Evolutionary conservation across 495 filamentous ascomycete species (phyloP).

Genomic region (Bombardia bombarda): DNA sequence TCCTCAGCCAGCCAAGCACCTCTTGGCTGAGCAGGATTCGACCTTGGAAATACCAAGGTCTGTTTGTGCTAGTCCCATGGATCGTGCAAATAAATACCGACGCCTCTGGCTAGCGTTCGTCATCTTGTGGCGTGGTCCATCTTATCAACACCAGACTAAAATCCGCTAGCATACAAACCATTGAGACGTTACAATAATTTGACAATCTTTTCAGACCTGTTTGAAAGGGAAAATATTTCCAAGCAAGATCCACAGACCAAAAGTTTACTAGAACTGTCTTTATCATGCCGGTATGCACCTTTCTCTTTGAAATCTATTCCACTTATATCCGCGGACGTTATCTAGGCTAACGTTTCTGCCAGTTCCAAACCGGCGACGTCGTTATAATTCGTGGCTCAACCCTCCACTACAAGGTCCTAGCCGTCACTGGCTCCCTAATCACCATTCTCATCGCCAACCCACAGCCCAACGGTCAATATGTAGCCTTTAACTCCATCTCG

Average conservation of each 20-base stretch:
- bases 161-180: no score
- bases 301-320: neutral
- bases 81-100: no score
- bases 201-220: neutral
- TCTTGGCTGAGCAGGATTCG: no score
- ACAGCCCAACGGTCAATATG: constrained; percentile 15
- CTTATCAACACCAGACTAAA: no score
- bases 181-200: no score
- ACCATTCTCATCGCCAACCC: constrained; percentile 20
- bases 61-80: neutral
- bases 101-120: no score
- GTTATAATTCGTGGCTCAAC: constrained; percentile 14
- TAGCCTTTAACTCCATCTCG: constrained; percentile 10
- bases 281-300: neutral
- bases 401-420: constrained; percentile 19
- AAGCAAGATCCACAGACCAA: neutral
- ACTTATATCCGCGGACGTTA: neutral
- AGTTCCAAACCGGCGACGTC: constrained; percentile 10
- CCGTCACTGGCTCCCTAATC: constrained; percentile 12
- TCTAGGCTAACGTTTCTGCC: neutral
- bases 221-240: neutral
- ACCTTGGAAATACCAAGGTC: neutral
- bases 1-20: no score
- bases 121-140: no score
- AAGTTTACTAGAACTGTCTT: neutral